Base-by-base conservation (phyloP, 2,329 filamentous ascomycete genomes). In the Thelonectria olida region DNA sequence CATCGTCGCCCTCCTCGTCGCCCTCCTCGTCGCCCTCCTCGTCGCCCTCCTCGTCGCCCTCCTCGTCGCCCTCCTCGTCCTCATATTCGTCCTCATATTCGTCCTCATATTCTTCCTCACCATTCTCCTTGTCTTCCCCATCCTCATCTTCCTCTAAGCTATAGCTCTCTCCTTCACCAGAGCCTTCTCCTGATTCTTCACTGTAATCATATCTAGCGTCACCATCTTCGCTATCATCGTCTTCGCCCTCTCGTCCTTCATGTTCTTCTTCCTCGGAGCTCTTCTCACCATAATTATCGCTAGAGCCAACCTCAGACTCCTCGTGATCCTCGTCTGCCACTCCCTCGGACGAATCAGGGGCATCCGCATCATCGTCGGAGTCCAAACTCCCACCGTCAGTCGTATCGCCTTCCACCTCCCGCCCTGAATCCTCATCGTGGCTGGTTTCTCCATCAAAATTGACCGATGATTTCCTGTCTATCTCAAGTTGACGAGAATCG, bases 201-300 rank as follows among this genome's bases (percentile, higher is more conserved):
- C n/a, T n/a, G n/a, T n/a, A n/a, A n/a, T n/a, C n/a, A n/a, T n/a
- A n/a, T n/a, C n/a, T n/a, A n/a, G n/a, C 41, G 7, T 23, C 19
- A 25, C n/a, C 17, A 22, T 23, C 10, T 13, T 23, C 19, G 12
- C n/a, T 4, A 12, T 23, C 22, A 7, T 17, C 42, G 4, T 27
- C 22, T 7, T 6, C 7, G 12, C 27, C 39, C 17, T 20, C 19
- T 4, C 10, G 12, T 23, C 13, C 22, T 23, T 45, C 42, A 27
- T 27, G 5, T 15, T 27, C 22, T 27, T 45, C 20, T 4, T 45
- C 4, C 20, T 15, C 34, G 5, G 5, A 9, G n/a, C 22, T 19
- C 20, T 48, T 22, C 44, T 48, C 23, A 25, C 44, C 62, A 9
- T 38, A 7, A n/a, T 42, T 52, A 56, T 53, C 54, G 5, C 22